These are phyloP conservation scores for Pseudopithomyces chartarum DNA, from an alignment of 2,329 filamentous ascomycete species.

Conservation along the genomic window DNA sequence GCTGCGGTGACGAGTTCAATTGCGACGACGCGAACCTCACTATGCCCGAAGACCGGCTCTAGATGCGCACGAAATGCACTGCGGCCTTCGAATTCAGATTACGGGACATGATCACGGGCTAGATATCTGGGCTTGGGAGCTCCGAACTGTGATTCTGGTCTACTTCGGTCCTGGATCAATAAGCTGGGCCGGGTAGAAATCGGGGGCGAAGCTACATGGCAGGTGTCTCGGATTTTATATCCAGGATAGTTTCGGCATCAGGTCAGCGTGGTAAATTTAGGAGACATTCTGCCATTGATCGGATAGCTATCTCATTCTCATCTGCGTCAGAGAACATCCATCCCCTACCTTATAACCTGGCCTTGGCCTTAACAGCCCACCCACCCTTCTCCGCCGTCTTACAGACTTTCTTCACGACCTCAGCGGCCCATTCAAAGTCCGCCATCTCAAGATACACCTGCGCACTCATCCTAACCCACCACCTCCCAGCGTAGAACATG, in stretches of 20 bases:
- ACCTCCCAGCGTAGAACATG: conserved; percentile 63
- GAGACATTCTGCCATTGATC: neutral
- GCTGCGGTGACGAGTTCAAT: conserved; percentile 9
- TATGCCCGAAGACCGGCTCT: conserved; percentile 12
- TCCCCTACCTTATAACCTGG: conserved; percentile 11
- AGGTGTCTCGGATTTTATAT: neutral
- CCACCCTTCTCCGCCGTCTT: conserved; percentile 56
- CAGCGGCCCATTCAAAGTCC: conserved; percentile 76
- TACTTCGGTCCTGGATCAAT: neutral
- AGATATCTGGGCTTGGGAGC: neutral
- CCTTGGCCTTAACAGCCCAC: conserved; percentile 20
- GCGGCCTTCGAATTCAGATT: neutral
- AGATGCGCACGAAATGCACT: neutral
- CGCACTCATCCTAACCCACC: conserved; percentile 76
- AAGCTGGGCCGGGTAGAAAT: neutral
- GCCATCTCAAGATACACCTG: conserved; percentile 82
- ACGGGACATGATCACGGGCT: neutral
- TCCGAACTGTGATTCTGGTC: neutral
- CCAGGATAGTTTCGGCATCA: neutral
- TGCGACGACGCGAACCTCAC: conserved; percentile 1
- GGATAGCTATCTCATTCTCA: neutral
- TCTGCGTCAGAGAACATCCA: neutral
- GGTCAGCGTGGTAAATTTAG: neutral
- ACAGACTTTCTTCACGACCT: conserved; percentile 63
- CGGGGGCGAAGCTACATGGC: neutral